phyloP scores from a whole-genome alignment of 345 rosid genomes.

The Salix arbutifolia region DNA sequence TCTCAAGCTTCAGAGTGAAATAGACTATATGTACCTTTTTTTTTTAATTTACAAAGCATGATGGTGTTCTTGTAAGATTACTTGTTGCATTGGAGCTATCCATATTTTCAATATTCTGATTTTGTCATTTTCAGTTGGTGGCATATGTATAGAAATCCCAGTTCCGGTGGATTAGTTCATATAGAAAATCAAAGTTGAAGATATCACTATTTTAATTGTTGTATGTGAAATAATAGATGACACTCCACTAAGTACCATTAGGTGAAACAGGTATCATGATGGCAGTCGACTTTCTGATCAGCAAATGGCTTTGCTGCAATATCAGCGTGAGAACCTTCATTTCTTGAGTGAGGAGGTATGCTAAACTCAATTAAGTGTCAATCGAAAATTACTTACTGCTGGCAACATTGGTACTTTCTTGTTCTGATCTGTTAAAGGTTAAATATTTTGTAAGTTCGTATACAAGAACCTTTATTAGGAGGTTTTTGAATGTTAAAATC shows the following conservation, averaged over 20 bases:
- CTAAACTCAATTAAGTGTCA: not conserved
- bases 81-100: not conserved
- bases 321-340: slow-evolving; percentile 96
- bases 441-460: not conserved
- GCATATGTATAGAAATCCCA: not conserved
- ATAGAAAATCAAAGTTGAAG: not conserved
- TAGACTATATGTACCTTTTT: not conserved
- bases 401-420: not conserved
- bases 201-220: not conserved
- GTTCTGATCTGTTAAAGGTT: not conserved
- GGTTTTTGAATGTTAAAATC: not conserved
- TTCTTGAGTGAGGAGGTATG: slow-evolving; percentile 90
- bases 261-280: slow-evolving; percentile 63
- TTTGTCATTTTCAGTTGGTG: not conserved
- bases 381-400: not conserved
- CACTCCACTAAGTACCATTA: slow-evolving; percentile 7
- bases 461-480: too few species aligned
- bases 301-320: slow-evolving; percentile 92
- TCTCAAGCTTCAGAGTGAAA: not conserved
- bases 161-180: not conserved
- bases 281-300: slow-evolving; percentile 93
- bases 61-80: not conserved
- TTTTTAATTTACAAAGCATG: not conserved
- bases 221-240: not conserved
- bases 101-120: not conserved